Evolutionary conservation across 495 filamentous ascomycete species (phyloP), one percentile per base, ranked within the genome.

Genomic region (Penicillium lagena): DNA sequence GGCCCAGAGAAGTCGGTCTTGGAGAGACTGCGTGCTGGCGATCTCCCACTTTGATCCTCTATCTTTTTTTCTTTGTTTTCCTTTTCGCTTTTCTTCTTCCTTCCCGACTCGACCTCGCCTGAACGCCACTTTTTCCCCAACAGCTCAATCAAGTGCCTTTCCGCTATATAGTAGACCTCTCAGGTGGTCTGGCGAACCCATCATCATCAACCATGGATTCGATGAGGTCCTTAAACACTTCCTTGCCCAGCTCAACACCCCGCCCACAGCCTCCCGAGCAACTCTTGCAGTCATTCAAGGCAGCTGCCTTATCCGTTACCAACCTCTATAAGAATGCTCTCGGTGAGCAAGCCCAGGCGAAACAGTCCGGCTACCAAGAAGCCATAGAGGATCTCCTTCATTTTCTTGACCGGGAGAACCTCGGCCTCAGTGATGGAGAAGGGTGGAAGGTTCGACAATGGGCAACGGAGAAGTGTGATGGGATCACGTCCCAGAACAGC

Each of bases 291-390:
- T 81, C 87, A 42, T 99, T 99, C 76, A 90, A 86, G 60, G 78
- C 83, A 32, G 94, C 94, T 15, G 94, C 94, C 11, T 73, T 96
- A 14, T 95, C 94, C 3, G 90, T 97, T 41, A 97, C 94, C 37
- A 91, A 90, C 50, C 82, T 99, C 28, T 97, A 96, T 69, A 96
- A 95, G 63, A 87, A 82, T 41, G 89, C 91, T 12, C 83, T 84
- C 2, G 71, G 79, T 42, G 85, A 88, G 14, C 81, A 87, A 52
- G 71, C 80, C n/a, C 82, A 84, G 49, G 76, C 89, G 12, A 80
- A 82, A 15, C 67, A 76, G 9, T 80, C 86, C 33, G 94, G 94
- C 6, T 97, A 96, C 54, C 90, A 96, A 57, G 90, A 97, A 47
- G 94, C 90, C 22, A 73, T 99, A 37, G 90, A 96, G 42, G 93